Evolutionary conservation across 2,329 filamentous ascomycete genomes (phyloP).

Genomic region (Fusarium transvaalense): DNA sequence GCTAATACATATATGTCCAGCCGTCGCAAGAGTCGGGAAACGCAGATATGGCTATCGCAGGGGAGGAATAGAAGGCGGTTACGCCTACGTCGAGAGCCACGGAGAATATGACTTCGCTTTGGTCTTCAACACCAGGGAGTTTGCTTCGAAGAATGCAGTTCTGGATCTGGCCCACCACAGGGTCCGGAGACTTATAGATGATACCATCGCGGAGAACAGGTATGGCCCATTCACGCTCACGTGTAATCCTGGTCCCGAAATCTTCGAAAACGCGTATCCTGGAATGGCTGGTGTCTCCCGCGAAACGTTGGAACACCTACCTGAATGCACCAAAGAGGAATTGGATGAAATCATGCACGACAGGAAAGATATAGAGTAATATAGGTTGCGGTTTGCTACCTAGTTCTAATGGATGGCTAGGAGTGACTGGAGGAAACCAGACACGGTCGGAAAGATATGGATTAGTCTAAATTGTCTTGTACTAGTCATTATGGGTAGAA

Average conservation of each 20-base stretch:
- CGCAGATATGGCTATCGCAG: conserved; percentile 6
- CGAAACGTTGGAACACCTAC: not conserved
- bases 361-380: not conserved
- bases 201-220: not conserved
- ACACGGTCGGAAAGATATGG: not conserved
- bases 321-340: not conserved
- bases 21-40: conserved; percentile 13
- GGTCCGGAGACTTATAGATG: not conserved
- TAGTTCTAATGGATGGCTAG: too few species aligned
- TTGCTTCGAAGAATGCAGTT: conserved; percentile 17
- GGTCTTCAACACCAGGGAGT: conserved; percentile 35
- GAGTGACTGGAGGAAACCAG: not conserved
- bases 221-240: not conserved
- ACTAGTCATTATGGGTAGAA: not conserved
- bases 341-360: not conserved
- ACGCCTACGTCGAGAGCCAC: conserved; percentile 6
- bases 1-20: not conserved
- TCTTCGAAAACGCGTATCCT: not conserved
- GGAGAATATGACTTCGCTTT: conserved; percentile 27
- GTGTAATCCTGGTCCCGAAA: not conserved
- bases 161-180: conserved; percentile 4
- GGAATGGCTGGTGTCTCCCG: not conserved
- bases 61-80: conserved; percentile 24
- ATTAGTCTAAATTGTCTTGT: too few species aligned
- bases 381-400: not conserved